These are phyloP conservation scores for Sugiyamaella valdiviana DNA, from an alignment of 805 yeast genomes.

Conservation along the genomic window DNA sequence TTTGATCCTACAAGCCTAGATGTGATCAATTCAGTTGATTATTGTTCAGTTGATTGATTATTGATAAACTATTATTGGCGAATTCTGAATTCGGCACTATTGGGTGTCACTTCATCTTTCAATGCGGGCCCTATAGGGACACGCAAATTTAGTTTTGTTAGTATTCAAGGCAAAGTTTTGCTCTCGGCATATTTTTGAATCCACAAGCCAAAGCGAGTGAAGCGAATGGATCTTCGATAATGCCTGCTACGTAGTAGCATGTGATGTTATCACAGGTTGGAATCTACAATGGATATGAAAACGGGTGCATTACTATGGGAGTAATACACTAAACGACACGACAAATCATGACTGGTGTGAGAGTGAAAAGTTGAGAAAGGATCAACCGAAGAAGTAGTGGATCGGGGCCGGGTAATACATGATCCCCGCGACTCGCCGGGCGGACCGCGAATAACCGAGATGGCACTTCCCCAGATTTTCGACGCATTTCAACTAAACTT, in stretches of 20 bases:
- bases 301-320: too few species aligned
- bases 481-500: neutral
- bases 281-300: too few species aligned
- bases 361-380: neutral
- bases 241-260: neutral
- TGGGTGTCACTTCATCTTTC: neutral
- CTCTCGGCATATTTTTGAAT: constrained; percentile 7
- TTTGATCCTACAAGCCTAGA: too few species aligned
- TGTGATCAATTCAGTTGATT: too few species aligned
- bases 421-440: neutral
- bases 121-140: neutral
- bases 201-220: neutral
- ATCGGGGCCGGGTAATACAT: neutral
- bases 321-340: too few species aligned
- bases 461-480: neutral
- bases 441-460: neutral
- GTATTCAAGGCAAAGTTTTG: neutral
- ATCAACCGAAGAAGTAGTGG: neutral
- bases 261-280: too few species aligned
- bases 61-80: too few species aligned
- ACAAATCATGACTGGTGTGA: too few species aligned
- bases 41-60: too few species aligned
- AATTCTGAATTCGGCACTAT: too few species aligned
- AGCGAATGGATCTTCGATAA: constrained; percentile 5
- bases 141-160: neutral